Conservation (phyloP, 164 flowering plant species). For the Pachysandra terminalis region DNA sequence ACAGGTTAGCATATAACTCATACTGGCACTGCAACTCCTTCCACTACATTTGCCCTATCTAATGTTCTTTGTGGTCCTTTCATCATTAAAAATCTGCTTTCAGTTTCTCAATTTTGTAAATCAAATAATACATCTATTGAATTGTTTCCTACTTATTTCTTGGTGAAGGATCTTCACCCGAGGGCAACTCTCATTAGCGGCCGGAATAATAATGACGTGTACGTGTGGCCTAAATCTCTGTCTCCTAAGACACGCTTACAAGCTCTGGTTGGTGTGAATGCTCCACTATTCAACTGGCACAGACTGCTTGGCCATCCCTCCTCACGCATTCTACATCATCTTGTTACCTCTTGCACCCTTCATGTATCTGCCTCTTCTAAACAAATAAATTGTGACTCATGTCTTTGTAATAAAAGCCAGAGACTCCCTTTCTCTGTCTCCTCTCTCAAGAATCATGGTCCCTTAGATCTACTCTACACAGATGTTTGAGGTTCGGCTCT, state of each 20-base stretch:
- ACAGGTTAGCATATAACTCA: slow-evolving; percentile 3
- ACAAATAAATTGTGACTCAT: neutral
- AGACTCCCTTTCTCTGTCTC: neutral
- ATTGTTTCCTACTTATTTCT: slow-evolving; percentile 3
- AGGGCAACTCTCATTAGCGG: slow-evolving; percentile 4
- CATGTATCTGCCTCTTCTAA: neutral
- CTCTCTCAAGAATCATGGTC: neutral
- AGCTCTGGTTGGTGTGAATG: neutral
- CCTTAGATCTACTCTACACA: neutral
- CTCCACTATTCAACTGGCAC: slow-evolving; percentile 4
- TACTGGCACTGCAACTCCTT: neutral
- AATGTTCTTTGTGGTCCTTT: slow-evolving; percentile 1
- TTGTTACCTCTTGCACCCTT: neutral
- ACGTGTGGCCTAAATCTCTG: neutral
- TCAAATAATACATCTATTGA: slow-evolving; percentile 1
- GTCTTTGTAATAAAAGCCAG: slow-evolving; percentile 8
- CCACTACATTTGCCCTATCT: neutral
- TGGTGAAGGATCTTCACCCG: slow-evolving; percentile 10
- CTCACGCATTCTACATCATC: neutral
- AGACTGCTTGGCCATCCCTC: slow-evolving; percentile 12
- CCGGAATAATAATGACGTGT: neutral
- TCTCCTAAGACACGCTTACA: neutral
- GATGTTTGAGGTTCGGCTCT: slow-evolving; percentile 4
- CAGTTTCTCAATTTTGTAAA: neutral
- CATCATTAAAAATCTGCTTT: neutral